These are phyloP conservation scores for Diddensiella santjacobensis DNA, from an alignment of 805 yeast species.

Conservation along the genomic window DNA sequence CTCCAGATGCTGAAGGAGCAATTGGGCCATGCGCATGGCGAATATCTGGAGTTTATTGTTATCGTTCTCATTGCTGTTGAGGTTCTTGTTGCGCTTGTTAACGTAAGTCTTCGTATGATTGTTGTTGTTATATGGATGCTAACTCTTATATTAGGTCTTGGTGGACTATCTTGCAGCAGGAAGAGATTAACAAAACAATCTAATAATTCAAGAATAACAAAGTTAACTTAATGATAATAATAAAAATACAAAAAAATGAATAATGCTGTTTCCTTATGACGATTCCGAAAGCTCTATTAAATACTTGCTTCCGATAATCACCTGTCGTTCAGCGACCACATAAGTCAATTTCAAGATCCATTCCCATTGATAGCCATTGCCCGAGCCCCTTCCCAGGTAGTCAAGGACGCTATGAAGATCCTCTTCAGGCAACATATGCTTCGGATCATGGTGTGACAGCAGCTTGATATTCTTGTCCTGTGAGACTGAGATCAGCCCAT, in stretches of 20 bases:
- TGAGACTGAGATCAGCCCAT: constrained; percentile 29
- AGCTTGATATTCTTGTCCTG: constrained; percentile 28
- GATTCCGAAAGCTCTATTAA: constrained; percentile 7
- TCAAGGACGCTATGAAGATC: constrained; percentile 12
- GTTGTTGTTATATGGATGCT: not conserved
- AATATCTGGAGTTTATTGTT: constrained; percentile 85
- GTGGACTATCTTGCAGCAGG: constrained; percentile 35
- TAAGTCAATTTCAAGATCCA: constrained; percentile 25
- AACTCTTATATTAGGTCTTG: constrained; percentile 22
- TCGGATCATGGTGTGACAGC: constrained; percentile 35
- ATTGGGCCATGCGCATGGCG: constrained; percentile 88
- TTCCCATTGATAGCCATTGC: constrained; percentile 14
- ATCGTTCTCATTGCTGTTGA: constrained; percentile 89
- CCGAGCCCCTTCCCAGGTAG: constrained; percentile 6
- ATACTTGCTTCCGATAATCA: constrained; percentile 25
- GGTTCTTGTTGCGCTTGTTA: constrained; percentile 80
- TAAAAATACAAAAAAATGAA: not conserved
- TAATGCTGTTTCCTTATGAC: not conserved
- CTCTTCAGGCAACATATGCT: constrained; percentile 21
- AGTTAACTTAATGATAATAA: not conserved
- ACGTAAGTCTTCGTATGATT: constrained; percentile 45
- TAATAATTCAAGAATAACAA: not conserved
- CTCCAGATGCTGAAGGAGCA: constrained; percentile 96
- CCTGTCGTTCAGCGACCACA: constrained; percentile 24
- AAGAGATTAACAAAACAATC: not conserved